Evolutionary conservation across 1,139 yeast species (phyloP).

Genomic region (Magnusiomyces clavatus): DNA sequence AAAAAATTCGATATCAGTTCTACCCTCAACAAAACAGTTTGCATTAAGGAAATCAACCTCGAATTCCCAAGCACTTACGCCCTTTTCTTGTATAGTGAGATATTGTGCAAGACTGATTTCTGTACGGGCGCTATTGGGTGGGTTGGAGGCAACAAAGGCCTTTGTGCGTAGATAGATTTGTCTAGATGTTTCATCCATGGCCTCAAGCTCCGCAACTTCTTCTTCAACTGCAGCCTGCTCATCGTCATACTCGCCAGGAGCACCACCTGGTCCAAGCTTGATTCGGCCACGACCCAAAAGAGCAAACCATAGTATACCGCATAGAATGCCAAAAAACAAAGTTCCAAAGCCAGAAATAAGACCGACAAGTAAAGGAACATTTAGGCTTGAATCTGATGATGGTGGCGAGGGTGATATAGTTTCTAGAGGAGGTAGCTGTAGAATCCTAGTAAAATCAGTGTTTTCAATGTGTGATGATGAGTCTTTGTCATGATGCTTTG

Average conservation of each 20-base stretch:
- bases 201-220: slow-evolving; percentile 64
- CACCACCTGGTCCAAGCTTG: slow-evolving; percentile 34
- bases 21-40: slow-evolving; percentile 57
- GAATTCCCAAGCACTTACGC: slow-evolving; percentile 90
- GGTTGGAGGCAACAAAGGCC: slow-evolving; percentile 37
- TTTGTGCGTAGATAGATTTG: slow-evolving; percentile 50
- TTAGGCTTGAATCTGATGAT: slow-evolving; percentile 11
- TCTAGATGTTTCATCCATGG: slow-evolving; percentile 44
- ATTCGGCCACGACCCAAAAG: slow-evolving; percentile 31
- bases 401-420: neutral
- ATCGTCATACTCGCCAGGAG: slow-evolving; percentile 48
- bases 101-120: slow-evolving; percentile 40
- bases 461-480: too few relatives aligned
- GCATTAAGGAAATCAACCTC: slow-evolving; percentile 52
- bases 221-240: slow-evolving; percentile 58
- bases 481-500: too few relatives aligned
- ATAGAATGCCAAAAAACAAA: slow-evolving; percentile 27
- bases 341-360: slow-evolving; percentile 33
- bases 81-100: slow-evolving; percentile 77
- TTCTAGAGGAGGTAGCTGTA: neutral
- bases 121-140: slow-evolving; percentile 37
- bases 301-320: slow-evolving; percentile 30
- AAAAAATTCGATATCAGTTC: slow-evolving; percentile 70
- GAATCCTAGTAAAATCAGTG: too few relatives aligned
- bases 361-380: slow-evolving; percentile 32